A percentile compares a stretch with the other conserved stretches of the same genome.
Evolutionary conservation across 2,329 filamentous ascomycete genomes (phyloP).

Genomic region (Penicillium sp.): DNA sequence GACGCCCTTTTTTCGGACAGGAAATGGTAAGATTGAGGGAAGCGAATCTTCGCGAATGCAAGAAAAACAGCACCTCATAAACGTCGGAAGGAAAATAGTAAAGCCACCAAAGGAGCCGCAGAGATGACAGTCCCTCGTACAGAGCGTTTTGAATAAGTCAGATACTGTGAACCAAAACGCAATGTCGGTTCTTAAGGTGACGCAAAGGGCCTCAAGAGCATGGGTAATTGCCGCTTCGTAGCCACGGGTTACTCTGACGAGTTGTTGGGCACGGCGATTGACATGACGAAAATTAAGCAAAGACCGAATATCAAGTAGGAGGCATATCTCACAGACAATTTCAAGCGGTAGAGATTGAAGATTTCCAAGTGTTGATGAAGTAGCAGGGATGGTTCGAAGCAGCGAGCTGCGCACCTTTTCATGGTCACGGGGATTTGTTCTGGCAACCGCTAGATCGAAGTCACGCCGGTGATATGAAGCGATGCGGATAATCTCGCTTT

Average conservation of each 20-base stretch:
- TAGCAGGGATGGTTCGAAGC: background rate
- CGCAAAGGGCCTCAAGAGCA: background rate
- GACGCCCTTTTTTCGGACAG: background rate
- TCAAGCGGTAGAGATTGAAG: background rate
- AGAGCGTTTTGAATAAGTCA: background rate
- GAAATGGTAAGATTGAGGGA: background rate
- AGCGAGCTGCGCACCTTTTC: background rate
- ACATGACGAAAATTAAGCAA: background rate
- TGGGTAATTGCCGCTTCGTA: background rate
- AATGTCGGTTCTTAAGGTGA: too few relatives aligned
- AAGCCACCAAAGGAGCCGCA: background rate
- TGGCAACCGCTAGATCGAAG: background rate
- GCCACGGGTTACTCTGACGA: background rate
- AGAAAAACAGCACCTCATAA: background rate
- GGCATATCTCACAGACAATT: background rate
- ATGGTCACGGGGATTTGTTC: background rate
- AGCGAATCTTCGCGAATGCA: background rate
- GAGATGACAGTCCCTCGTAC: background rate
- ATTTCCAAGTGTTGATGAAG: background rate
- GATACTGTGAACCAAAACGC: background rate
- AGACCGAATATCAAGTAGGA: background rate
- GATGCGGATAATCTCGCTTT: background rate
- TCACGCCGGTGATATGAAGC: background rate
- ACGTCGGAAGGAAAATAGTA: background rate
- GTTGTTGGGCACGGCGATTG: background rate